These are phyloP conservation scores for Aspergillus mulundensis DNA, from an alignment of 495 filamentous ascomycete genomes.

Conservation along the genomic window DNA sequence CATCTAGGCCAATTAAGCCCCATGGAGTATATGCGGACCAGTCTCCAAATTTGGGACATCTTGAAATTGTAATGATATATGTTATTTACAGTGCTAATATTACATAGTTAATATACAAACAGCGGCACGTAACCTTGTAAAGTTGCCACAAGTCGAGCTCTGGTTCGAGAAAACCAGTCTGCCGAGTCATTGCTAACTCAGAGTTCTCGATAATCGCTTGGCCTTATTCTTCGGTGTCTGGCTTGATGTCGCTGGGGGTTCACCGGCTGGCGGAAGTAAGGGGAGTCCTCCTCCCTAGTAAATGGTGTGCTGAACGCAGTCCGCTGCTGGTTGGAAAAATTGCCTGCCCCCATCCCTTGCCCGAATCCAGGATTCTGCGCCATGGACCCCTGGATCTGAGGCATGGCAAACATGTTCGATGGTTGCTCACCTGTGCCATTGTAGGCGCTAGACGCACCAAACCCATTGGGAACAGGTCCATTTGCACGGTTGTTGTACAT, in stretches of 20 bases:
- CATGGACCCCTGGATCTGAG: slow-evolving; percentile 29
- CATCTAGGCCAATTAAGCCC: not conserved
- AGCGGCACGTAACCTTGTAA: too few species aligned
- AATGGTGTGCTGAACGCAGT: slow-evolving; percentile 57
- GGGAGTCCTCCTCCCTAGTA: slow-evolving; percentile 76
- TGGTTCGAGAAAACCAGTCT: too few species aligned
- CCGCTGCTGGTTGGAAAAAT: slow-evolving; percentile 71
- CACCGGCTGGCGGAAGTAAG: slow-evolving; percentile 93
- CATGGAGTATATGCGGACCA: too few species aligned
- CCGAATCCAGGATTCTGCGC: slow-evolving; percentile 27
- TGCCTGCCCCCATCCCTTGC: slow-evolving; percentile 34
- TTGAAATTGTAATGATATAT: slow-evolving; percentile 2
- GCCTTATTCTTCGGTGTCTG: slow-evolving; percentile 68
- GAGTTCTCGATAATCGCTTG: slow-evolving; percentile 86
- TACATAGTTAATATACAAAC: slow-evolving; percentile 6
- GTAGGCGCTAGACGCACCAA: slow-evolving; percentile 31
- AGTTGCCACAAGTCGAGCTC: too few species aligned
- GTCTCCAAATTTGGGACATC: too few species aligned
- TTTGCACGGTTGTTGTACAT: slow-evolving; percentile 49
- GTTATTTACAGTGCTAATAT: slow-evolving; percentile 7
- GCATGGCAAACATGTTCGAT: slow-evolving; percentile 35
- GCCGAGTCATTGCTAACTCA: slow-evolving; percentile 27
- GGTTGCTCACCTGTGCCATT: slow-evolving; percentile 40
- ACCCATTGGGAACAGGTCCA: slow-evolving; percentile 25
- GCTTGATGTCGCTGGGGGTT: slow-evolving; percentile 91